phyloP scores from a whole-genome alignment of 805 yeast species.

The Metschnikowia bowlesiae region DNA sequence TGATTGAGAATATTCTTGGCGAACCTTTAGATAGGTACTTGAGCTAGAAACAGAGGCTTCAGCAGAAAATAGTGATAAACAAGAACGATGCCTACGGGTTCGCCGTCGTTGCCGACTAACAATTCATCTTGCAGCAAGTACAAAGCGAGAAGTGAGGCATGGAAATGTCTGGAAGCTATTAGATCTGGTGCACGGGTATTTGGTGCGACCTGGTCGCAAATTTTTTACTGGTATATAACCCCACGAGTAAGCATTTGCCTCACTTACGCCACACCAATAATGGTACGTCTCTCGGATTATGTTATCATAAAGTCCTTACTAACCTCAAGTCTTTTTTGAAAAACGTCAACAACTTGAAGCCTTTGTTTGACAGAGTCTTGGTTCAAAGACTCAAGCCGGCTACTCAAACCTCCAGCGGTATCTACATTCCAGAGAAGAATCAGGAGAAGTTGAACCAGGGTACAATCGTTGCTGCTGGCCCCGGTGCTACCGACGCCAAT shows the following conservation, averaged over 20 bases:
- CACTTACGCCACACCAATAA: conserved; percentile 2
- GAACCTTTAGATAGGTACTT: conserved; percentile 88
- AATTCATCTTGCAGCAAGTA: background rate
- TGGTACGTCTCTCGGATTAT: conserved; percentile 7
- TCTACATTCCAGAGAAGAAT: conserved; percentile 93
- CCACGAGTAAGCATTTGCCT: background rate
- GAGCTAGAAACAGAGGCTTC: conserved; percentile 24
- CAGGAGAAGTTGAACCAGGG: conserved; percentile 92
- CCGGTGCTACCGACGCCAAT: conserved; percentile 73
- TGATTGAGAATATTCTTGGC: conserved; percentile 86
- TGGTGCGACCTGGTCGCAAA: conserved; percentile 4
- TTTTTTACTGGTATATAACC: conserved; percentile 1
- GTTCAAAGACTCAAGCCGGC: conserved; percentile 93
- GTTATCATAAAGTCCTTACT: conserved; percentile 17
- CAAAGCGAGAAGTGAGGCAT: background rate
- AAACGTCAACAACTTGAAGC: conserved; percentile 82
- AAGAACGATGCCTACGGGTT: too few species aligned
- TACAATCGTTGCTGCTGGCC: conserved; percentile 90
- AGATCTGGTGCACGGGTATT: conserved; percentile 9
- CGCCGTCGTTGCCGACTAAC: background rate
- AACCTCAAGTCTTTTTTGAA: conserved; percentile 54
- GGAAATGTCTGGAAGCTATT: conserved; percentile 11
- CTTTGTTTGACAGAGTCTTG: conserved; percentile 91
- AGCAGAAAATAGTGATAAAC: background rate
- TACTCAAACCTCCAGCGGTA: conserved; percentile 87